Evolutionary conservation across 2,329 filamentous ascomycete species (phyloP).

Genomic region (Hymenoscyphus infarciens): DNA sequence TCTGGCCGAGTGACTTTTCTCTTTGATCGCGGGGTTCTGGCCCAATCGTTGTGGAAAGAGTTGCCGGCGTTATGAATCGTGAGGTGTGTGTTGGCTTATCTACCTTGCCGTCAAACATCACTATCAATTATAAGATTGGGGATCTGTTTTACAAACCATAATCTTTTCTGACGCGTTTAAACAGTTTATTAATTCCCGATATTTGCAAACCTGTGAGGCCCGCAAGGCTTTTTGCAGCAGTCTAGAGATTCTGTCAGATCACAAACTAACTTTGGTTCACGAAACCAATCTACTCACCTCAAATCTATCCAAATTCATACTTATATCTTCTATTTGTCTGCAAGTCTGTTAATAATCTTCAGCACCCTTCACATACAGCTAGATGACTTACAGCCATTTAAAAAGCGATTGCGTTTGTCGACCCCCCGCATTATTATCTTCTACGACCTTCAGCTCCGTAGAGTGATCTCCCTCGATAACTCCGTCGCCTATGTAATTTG

Average conservation of each 20-base stretch:
- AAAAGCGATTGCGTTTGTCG: background rate
- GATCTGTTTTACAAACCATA: background rate
- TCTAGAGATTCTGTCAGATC: background rate
- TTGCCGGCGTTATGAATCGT: background rate
- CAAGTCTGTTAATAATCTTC: background rate
- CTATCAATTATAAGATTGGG: background rate
- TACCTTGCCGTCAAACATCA: background rate
- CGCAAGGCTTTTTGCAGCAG: background rate
- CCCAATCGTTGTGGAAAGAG: background rate
- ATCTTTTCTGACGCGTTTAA: background rate
- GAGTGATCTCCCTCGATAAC: background rate
- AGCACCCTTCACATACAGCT: background rate
- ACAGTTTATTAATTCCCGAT: background rate
- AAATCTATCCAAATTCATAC: background rate
- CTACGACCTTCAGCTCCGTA: background rate
- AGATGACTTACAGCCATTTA: background rate
- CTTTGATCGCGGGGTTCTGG: background rate
- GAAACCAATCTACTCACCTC: background rate
- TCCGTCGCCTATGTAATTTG: background rate
- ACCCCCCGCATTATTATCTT: background rate
- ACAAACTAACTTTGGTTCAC: background rate
- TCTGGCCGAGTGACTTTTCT: background rate
- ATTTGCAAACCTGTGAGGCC: background rate
- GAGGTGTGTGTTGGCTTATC: background rate
- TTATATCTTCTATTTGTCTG: background rate